Percentiles rank a stretch among this genome's conserved stretches.
phyloP scores from a whole-genome alignment of 2,329 filamentous ascomycete genomes.

The Ceratocystis ficicola region DNA sequence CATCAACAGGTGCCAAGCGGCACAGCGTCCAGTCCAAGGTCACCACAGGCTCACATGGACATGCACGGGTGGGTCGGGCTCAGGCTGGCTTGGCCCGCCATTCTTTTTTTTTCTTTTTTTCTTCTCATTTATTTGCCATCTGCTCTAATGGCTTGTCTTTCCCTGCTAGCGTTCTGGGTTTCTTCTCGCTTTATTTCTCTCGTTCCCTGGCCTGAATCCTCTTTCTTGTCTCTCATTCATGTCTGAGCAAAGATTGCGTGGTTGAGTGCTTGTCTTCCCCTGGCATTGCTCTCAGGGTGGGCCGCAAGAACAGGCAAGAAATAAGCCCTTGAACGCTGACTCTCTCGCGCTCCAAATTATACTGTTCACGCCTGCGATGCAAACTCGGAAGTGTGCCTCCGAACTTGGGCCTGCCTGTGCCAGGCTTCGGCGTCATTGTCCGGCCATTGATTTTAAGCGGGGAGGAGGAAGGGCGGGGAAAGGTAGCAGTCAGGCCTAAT shows the following conservation, averaged over 20 bases:
- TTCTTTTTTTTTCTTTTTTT: not conserved
- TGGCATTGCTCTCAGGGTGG: not conserved
- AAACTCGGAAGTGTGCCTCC: not conserved
- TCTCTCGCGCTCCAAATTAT: not conserved
- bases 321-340: not conserved
- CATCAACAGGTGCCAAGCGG: no score
- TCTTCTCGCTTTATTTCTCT: not conserved
- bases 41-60: not conserved
- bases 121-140: not conserved
- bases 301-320: not conserved
- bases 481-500: not conserved
- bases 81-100: not conserved
- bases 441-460: not conserved
- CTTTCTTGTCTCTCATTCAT: not conserved
- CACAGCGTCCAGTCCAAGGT: no score
- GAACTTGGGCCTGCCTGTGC: not conserved
- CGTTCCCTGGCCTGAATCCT: not conserved
- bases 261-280: not conserved
- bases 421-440: not conserved
- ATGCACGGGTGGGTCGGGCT: not conserved
- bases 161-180: conserved; percentile 1
- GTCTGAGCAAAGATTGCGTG: not conserved
- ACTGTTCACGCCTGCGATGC: not conserved
- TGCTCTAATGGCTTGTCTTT: not conserved
- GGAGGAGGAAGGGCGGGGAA: not conserved